Evolutionary conservation across 768 basidiomycete genomes (phyloP).

Genomic region (Pleurotus djamor): DNA sequence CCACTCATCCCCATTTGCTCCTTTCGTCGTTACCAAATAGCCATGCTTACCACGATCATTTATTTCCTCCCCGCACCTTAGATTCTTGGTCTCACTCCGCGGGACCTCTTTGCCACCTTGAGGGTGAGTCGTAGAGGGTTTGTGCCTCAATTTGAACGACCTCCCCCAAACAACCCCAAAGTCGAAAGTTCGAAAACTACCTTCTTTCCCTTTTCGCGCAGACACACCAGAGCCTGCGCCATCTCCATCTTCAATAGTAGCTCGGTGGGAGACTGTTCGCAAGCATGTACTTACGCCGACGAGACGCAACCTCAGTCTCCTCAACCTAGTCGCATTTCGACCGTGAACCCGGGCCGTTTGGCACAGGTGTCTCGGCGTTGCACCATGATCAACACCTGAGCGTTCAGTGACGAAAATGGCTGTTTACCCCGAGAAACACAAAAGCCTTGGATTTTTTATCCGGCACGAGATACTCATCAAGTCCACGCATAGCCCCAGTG

Average conservation of each 20-base stretch:
- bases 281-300: slow-evolving; percentile 45
- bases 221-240: slow-evolving; percentile 33
- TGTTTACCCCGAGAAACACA: no score
- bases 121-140: no score
- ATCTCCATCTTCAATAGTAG: slow-evolving; percentile 36
- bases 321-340: slow-evolving; percentile 19
- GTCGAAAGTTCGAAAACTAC: slow-evolving; percentile 10
- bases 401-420: no score
- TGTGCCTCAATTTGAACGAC: slow-evolving; percentile 10
- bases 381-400: slow-evolving; percentile 36
- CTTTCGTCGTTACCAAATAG: no score
- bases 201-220: slow-evolving; percentile 31
- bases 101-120: no score
- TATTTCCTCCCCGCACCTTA: no score
- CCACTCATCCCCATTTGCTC: no score
- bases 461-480: no score
- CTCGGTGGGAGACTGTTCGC: slow-evolving; percentile 54
- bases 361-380: slow-evolving; percentile 30
- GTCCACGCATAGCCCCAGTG: no score
- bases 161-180: slow-evolving; percentile 9
- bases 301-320: slow-evolving; percentile 19
- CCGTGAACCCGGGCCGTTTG: slow-evolving; percentile 13
- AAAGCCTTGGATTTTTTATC: no score
- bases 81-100: no score
- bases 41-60: no score